Conservation (phyloP, 2,329 filamentous ascomycete genomes). For the Ceratocystiopsis brevicomis region DNA sequence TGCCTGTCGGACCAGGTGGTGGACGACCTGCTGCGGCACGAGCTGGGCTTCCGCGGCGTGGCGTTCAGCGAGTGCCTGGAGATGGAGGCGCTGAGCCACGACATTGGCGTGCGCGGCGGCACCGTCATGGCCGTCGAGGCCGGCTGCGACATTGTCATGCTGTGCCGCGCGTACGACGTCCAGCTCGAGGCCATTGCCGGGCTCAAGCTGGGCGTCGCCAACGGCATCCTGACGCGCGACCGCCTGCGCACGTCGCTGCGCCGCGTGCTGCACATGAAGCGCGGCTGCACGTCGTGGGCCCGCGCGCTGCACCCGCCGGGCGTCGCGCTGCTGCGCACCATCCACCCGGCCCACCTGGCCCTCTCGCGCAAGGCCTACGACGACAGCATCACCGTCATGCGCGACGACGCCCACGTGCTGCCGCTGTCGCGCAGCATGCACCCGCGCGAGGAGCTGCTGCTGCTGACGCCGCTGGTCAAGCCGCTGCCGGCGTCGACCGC, state of each 20-base stretch:
- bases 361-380: conserved; percentile 79
- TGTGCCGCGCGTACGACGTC: conserved; percentile 73
- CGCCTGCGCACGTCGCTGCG: conserved; percentile 64
- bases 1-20: conserved; percentile 88
- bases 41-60: conserved; percentile 77
- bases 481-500: conserved; percentile 78
- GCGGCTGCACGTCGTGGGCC: conserved; percentile 73
- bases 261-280: conserved; percentile 64
- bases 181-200: conserved; percentile 86
- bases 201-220: conserved; percentile 74
- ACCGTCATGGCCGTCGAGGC: conserved; percentile 96
- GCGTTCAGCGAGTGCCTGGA: conserved; percentile 90
- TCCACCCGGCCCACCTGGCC: conserved; percentile 65
- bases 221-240: conserved; percentile 67
- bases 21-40: conserved; percentile 69
- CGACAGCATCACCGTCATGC: conserved; percentile 77
- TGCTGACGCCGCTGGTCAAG: conserved; percentile 78
- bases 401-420: conserved; percentile 70
- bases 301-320: conserved; percentile 79
- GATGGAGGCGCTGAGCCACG: conserved; percentile 89
- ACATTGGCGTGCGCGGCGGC: conserved; percentile 90
- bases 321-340: conserved; percentile 52
- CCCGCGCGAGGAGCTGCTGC: conserved; percentile 69
- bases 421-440: conserved; percentile 69
- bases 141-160: conserved; percentile 76